Conservation (phyloP, 768 basidiomycete species). For the Suillus subalutaceus region DNA sequence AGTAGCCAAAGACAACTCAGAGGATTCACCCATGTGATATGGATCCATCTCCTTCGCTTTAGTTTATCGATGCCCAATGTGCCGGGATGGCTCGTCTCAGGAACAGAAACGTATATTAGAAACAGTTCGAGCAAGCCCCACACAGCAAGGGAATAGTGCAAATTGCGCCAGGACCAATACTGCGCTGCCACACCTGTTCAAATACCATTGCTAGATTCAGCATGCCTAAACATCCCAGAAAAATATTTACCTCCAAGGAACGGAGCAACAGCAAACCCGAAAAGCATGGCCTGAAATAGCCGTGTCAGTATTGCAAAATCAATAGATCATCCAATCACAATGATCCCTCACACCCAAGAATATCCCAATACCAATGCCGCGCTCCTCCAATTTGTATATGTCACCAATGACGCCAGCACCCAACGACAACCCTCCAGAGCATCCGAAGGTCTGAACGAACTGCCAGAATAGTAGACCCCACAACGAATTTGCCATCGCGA, state of each 20-base stretch:
- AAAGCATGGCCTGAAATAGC: conserved; percentile 39
- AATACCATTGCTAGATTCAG: not conserved
- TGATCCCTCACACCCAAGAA: conserved; percentile 46
- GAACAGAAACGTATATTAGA: conserved; percentile 45
- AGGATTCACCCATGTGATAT: conserved; percentile 52
- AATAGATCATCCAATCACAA: not conserved
- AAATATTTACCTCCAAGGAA: conserved; percentile 46
- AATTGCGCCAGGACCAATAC: conserved; percentile 61
- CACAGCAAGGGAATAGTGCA: conserved; percentile 48
- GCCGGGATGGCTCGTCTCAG: conserved; percentile 66
- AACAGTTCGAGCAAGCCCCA: conserved; percentile 42
- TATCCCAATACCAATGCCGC: conserved; percentile 56
- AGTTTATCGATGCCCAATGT: conserved; percentile 55
- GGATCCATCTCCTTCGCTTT: conserved; percentile 38
- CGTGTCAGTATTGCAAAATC: not conserved
- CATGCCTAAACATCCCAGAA: not conserved
- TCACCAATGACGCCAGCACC: conserved; percentile 61
- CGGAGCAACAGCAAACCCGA: conserved; percentile 62
- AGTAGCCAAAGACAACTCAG: conserved; percentile 48
- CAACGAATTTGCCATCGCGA: conserved; percentile 47
- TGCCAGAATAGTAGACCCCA: conserved; percentile 56
- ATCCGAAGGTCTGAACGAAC: conserved; percentile 61
- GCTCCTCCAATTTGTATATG: conserved; percentile 59
- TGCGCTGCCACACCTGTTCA: conserved; percentile 46
- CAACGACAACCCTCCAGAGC: conserved; percentile 53